These are phyloP conservation scores for Westerdykella aurantiaca DNA, from an alignment of 2,329 filamentous ascomycete genomes.

Conservation along the genomic window DNA sequence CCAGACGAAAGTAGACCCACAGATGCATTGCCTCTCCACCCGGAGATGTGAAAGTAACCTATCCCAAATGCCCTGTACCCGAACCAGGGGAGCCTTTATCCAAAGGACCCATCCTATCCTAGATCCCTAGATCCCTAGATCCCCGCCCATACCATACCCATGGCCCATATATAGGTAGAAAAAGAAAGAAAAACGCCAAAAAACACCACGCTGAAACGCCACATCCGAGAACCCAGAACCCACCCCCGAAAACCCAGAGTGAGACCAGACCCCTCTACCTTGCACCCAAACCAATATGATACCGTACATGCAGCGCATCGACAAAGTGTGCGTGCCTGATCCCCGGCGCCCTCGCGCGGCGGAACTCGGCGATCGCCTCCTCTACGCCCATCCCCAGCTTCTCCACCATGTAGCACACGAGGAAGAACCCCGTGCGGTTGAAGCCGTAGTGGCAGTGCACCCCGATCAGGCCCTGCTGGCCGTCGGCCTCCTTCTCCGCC, in stretches of 20 bases:
- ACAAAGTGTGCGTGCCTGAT: constrained; percentile 88
- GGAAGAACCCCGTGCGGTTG: constrained; percentile 87
- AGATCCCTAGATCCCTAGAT: no score
- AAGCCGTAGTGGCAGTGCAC: constrained; percentile 97
- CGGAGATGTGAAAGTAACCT: no score
- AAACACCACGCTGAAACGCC: no score
- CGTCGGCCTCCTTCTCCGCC: constrained; percentile 33
- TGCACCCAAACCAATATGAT: constrained; percentile 50
- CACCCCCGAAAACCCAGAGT: background rate
- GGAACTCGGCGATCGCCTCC: constrained; percentile 75
- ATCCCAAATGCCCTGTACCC: no score
- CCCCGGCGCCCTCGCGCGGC: constrained; percentile 65
- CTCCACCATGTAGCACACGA: constrained; percentile 88
- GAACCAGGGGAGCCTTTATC: no score
- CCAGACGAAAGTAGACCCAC: no score
- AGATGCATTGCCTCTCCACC: no score
- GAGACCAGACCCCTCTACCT: background rate
- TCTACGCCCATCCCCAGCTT: constrained; percentile 64
- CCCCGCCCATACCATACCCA: no score
- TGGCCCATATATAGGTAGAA: no score
- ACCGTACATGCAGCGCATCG: constrained; percentile 75
- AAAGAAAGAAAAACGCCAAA: no score
- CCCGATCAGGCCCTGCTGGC: constrained; percentile 53
- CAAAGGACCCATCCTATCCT: no score
- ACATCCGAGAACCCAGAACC: no score